Percentiles rank a stretch among this genome's conserved stretches.
Evolutionary conservation across 2,329 filamentous ascomycete genomes (phyloP).

Genomic region (Thelonectria olida): DNA sequence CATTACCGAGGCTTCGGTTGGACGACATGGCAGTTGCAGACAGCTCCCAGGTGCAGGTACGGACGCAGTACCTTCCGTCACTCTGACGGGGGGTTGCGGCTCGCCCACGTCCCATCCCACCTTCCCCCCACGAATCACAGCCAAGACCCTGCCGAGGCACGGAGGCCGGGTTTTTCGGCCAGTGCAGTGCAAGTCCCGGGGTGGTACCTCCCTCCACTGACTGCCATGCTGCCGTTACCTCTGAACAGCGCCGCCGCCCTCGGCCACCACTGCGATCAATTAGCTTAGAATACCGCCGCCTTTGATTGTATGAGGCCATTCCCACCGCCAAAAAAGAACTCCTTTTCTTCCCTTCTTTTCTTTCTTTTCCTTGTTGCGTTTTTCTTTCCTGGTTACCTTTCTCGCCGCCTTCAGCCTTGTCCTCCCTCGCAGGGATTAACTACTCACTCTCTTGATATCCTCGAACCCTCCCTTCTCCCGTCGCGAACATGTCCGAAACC

Average conservation of each 20-base stretch:
- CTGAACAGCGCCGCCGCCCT: conserved; percentile 17
- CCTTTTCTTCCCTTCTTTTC: not conserved
- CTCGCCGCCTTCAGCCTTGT: conserved; percentile 1
- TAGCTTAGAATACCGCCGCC: conserved; percentile 9
- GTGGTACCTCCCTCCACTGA: conserved; percentile 25
- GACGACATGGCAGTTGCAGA: not conserved
- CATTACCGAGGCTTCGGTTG: conserved; percentile 17
- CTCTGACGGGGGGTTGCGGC: too few relatives aligned
- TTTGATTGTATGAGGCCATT: conserved; percentile 22
- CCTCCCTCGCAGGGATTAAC: conserved; percentile 32
- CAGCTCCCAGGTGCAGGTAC: too few relatives aligned
- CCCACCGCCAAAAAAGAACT: conserved; percentile 5
- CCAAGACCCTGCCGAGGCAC: conserved; percentile 36
- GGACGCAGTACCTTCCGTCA: not conserved
- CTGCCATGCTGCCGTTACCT: conserved; percentile 15
- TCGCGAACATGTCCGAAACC: conserved; percentile 38
- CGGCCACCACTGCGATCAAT: conserved; percentile 39
- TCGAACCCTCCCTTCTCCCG: too few relatives aligned
- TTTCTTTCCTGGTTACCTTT: not conserved
- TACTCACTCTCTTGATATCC: conserved; percentile 16
- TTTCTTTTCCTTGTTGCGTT: not conserved
- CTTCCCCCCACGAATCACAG: conserved; percentile 32
- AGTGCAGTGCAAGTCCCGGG: conserved; percentile 11
- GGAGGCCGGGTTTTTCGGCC: conserved; percentile 16
- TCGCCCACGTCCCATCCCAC: not conserved